A percentile compares a stretch with the other conserved stretches of the same genome.
phyloP scores from a whole-genome alignment of 106 monocot genomes.

The Allium cepa region DNA sequence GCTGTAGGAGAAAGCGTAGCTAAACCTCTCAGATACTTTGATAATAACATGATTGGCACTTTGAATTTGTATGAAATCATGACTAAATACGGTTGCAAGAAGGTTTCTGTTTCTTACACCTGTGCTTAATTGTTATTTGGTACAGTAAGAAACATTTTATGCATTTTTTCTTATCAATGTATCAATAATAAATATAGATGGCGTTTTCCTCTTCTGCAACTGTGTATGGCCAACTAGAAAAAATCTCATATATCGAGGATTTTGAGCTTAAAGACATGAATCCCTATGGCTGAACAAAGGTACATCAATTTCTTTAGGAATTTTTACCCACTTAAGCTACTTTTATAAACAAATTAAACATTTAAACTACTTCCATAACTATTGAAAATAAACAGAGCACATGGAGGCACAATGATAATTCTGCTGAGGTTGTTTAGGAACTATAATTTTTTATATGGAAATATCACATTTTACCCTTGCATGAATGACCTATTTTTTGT shows the following conservation, averaged over 20 bases:
- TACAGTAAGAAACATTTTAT: no score
- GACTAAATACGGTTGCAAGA: conserved; percentile 76
- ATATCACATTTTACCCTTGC: no score
- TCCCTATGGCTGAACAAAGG: conserved; percentile 91
- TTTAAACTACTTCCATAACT: no score
- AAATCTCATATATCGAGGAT: conserved; percentile 75
- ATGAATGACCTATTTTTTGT: no score
- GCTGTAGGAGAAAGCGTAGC: conserved; percentile 69
- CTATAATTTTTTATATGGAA: no score
- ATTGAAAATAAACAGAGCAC: no score
- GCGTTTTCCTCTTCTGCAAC: conserved; percentile 88
- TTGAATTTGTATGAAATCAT: conserved; percentile 74
- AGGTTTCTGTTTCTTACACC: conserved; percentile 29
- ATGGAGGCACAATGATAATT: no score
- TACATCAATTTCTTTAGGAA: background rate
- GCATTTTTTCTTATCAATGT: background rate
- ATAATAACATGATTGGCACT: conserved; percentile 79
- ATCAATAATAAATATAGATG: conserved; percentile 22
- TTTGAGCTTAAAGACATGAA: conserved; percentile 79
- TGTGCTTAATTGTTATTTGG: no score
- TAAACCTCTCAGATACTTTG: conserved; percentile 69
- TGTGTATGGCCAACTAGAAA: conserved; percentile 85
- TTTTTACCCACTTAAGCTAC: no score
- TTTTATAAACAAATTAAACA: no score
- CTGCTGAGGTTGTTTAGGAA: no score